Conservation (phyloP, 805 yeast species). For the Zygoascus ofunaensis region DNA sequence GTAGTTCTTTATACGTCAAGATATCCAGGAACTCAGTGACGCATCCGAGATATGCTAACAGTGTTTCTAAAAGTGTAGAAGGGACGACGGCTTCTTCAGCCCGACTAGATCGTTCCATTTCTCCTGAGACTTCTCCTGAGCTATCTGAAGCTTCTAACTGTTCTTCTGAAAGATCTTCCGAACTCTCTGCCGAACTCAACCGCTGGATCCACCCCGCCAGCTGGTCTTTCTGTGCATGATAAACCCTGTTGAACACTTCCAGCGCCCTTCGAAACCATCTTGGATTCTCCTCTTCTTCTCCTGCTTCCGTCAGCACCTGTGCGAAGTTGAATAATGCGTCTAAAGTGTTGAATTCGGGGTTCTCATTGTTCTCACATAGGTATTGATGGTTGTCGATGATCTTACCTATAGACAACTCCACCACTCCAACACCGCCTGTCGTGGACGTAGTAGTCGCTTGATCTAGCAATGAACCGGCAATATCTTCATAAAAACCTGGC, state of each 20-base stretch:
- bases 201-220: conserved; percentile 3
- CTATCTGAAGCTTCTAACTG: neutral
- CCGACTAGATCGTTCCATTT: neutral
- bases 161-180: conserved; percentile 1
- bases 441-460: neutral
- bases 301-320: conserved; percentile 18
- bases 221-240: conserved; percentile 10
- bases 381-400: conserved; percentile 11
- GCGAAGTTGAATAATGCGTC: conserved; percentile 19
- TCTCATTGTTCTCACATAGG: conserved; percentile 1
- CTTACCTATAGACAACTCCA: conserved; percentile 6
- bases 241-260: conserved; percentile 12
- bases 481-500: conserved; percentile 6
- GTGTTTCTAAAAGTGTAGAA: conserved; percentile 8
- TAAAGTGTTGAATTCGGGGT: conserved; percentile 3
- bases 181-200: conserved; percentile 2
- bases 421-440: conserved; percentile 1
- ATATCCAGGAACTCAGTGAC: neutral
- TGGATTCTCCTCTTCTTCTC: conserved; percentile 13
- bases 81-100: conserved; percentile 6
- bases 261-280: conserved; percentile 10
- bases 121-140: too few species aligned
- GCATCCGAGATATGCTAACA: conserved; percentile 6
- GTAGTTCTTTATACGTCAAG: neutral
- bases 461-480: neutral